These are phyloP conservation scores for Aspergillus avenaceus DNA, from an alignment of 495 filamentous ascomycete genomes.

Conservation along the genomic window DNA sequence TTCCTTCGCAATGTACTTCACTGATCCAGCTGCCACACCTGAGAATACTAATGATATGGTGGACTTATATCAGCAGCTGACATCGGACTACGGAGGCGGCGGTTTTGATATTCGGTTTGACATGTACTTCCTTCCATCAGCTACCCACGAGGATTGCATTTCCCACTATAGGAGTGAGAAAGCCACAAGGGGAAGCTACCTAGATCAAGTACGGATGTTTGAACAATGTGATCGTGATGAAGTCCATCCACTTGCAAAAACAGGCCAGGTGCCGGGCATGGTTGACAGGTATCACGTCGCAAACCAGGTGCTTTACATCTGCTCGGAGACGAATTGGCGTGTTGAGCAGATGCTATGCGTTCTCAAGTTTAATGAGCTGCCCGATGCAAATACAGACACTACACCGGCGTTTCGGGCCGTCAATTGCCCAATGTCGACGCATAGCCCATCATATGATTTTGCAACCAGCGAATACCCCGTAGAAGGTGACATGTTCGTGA, in stretches of 20 bases:
- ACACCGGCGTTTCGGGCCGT: no score
- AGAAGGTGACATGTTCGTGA: neutral
- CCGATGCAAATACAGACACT: neutral
- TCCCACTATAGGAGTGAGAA: slow-evolving; percentile 1
- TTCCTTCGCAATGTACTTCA: slow-evolving; percentile 7
- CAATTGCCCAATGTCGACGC: neutral
- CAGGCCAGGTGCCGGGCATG: slow-evolving; percentile 5
- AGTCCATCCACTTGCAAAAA: neutral
- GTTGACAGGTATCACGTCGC: neutral
- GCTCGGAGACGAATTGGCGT: no score
- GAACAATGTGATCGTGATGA: neutral
- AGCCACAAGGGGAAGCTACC: neutral
- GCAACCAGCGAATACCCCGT: neutral
- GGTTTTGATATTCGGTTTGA: slow-evolving; percentile 1
- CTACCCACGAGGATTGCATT: neutral
- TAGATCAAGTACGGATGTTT: neutral
- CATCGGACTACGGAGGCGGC: neutral
- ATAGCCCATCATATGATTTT: neutral
- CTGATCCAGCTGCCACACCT: neutral
- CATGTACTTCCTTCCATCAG: slow-evolving; percentile 1
- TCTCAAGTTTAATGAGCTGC: neutral
- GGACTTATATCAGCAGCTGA: neutral
- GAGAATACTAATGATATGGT: neutral
- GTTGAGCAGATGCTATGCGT: neutral
- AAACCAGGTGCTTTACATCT: no score